Percentiles rank a stretch among this genome's conserved stretches.
Conservation (phyloP, 2,329 filamentous ascomycete genomes). For the Boeremia lycopersici region DNA sequence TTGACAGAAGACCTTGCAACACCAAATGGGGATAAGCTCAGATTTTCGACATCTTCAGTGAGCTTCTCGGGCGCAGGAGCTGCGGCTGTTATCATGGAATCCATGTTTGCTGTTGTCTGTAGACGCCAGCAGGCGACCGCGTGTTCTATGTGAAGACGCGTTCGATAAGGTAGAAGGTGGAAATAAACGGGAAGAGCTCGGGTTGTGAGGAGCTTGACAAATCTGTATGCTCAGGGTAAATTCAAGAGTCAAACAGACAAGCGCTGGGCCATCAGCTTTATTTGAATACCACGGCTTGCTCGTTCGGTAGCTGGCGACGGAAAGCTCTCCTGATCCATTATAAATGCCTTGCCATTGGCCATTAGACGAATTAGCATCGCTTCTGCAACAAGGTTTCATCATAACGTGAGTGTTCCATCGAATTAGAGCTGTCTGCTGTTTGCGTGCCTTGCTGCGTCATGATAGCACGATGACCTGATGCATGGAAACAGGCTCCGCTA, state of each 20-base stretch:
- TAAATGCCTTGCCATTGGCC: conserved; percentile 24
- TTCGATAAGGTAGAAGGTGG: conserved; percentile 15
- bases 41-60: conserved; percentile 35
- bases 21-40: conserved; percentile 65
- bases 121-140: conserved; percentile 1
- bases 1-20: conserved; percentile 68
- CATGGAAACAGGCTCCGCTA: neutral
- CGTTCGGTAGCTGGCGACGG: conserved; percentile 4
- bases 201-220: conserved; percentile 7
- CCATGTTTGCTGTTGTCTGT: conserved; percentile 23
- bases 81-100: conserved; percentile 30
- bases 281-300: conserved; percentile 6
- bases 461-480: conserved; percentile 19
- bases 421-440: conserved; percentile 19
- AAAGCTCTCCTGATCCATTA: conserved; percentile 23
- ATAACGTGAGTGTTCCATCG: conserved; percentile 25
- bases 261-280: conserved; percentile 16
- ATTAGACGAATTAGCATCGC: conserved; percentile 2
- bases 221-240: conserved; percentile 4
- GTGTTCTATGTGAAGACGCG: conserved; percentile 3
- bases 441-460: conserved; percentile 16
- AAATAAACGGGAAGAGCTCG: conserved; percentile 8
- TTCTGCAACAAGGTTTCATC: conserved; percentile 25
- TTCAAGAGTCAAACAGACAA: neutral
- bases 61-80: conserved; percentile 33